These are phyloP conservation scores for Sporothrix curviconia DNA, from an alignment of 2,329 filamentous ascomycete species.

Conservation along the genomic window DNA sequence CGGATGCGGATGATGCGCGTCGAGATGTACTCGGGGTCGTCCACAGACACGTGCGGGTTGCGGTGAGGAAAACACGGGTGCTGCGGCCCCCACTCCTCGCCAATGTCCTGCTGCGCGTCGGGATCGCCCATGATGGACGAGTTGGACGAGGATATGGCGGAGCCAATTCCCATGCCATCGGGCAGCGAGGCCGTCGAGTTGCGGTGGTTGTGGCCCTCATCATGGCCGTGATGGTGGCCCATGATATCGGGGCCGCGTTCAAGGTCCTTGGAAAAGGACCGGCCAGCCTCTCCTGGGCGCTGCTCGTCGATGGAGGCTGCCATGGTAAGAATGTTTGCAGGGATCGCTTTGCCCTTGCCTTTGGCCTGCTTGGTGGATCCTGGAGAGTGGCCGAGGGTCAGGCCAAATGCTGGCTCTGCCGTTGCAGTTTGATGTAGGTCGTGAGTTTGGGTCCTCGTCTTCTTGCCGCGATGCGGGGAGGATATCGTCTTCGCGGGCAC, in stretches of 20 bases:
- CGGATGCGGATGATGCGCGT: constrained; percentile 89
- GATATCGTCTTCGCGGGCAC: background rate
- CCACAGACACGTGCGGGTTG: constrained; percentile 80
- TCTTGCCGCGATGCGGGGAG: background rate
- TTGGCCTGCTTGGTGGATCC: constrained; percentile 31
- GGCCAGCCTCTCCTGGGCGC: constrained; percentile 24
- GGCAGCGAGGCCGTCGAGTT: constrained; percentile 43
- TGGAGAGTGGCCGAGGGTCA: constrained; percentile 13
- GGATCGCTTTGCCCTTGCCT: constrained; percentile 37
- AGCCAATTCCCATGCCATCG: constrained; percentile 49
- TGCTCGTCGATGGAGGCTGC: constrained; percentile 31
- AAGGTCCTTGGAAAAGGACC: constrained; percentile 43
- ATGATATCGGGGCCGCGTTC: constrained; percentile 47
- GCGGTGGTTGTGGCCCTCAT: constrained; percentile 22
- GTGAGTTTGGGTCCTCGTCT: background rate
- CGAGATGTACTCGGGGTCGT: constrained; percentile 64
- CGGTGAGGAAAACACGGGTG: constrained; percentile 93
- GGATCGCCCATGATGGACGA: constrained; percentile 57
- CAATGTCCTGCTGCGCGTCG: constrained; percentile 58
- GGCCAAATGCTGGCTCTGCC: constrained; percentile 15
- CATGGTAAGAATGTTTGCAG: constrained; percentile 28
- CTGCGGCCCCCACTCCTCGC: constrained; percentile 82
- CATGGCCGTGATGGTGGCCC: constrained; percentile 12
- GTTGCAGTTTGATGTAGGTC: background rate
- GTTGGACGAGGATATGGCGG: constrained; percentile 48